Conservation (phyloP, 805 yeast genomes). For the Trichomonascus vanleenenianus region DNA sequence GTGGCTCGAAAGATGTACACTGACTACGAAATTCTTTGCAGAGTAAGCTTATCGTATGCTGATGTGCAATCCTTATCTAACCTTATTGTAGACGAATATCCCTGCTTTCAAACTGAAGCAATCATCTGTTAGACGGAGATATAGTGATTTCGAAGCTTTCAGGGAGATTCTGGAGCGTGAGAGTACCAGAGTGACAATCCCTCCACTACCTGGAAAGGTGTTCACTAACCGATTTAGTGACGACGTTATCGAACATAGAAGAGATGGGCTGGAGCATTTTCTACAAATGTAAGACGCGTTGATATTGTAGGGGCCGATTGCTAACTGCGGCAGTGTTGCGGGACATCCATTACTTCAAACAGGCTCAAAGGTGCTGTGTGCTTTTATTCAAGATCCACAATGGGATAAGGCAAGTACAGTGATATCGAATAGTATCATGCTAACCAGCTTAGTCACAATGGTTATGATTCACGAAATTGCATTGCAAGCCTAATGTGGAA, state of each 20-base stretch:
- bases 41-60: slow-evolving; percentile 31
- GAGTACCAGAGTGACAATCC: slow-evolving; percentile 71
- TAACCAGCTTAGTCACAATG: background rate
- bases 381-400: slow-evolving; percentile 79
- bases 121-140: slow-evolving; percentile 73
- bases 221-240: slow-evolving; percentile 70
- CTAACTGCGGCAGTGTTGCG: slow-evolving; percentile 46
- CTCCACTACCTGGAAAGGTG: slow-evolving; percentile 87
- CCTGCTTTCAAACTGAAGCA: slow-evolving; percentile 68
- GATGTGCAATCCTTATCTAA: background rate
- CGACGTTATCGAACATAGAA: slow-evolving; percentile 72
- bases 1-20: slow-evolving; percentile 64
- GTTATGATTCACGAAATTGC: background rate
- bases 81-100: slow-evolving; percentile 54
- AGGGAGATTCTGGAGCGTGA: slow-evolving; percentile 68
- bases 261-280: slow-evolving; percentile 79
- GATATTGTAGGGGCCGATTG: background rate
- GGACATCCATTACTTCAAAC: slow-evolving; percentile 93
- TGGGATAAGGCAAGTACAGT: slow-evolving; percentile 45
- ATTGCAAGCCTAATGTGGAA: too few relatives aligned
- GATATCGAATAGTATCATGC: background rate
- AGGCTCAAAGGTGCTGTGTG: slow-evolving; percentile 66
- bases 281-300: slow-evolving; percentile 33
- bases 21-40: slow-evolving; percentile 83
- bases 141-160: slow-evolving; percentile 82